Base-by-base conservation (phyloP, 768 basidiomycete species). In the Erythrobasidium yunnanense region DNA sequence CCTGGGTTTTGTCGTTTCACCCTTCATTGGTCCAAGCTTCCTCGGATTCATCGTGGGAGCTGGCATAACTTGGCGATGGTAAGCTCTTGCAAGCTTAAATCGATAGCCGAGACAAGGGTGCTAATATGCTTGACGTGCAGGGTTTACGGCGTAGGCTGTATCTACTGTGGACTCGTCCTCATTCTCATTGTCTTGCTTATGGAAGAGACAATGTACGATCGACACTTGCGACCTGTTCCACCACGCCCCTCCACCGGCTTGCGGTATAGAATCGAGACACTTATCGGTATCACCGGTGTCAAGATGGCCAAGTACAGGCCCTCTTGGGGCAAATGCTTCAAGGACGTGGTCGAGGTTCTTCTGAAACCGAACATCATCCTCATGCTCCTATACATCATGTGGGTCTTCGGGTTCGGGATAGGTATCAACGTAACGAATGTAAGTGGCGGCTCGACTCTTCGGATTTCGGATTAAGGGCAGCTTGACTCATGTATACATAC, bases 31-130 rank as follows among this genome's bases (percentile, higher is more conserved):
- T 1, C 85, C 85, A 0, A 85, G 84, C 71, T 79, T 81, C 0
- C 83, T 85, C 68, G 85, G 85, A 2, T 87, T 85, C 78, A 77
- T 86, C 3, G 83, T 83, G 1, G 84, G 83, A 0, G 77, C 81
- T 4, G 78, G 80, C 18, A 79, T 42, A 4, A 62, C 46, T 62
- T 46, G n/a, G 45, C 42, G 4, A n/a, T n/a, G n/a, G 38, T 42
- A 42, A 11, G 38, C n/a, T 11, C 38, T n/a, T n/a, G n/a, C n/a
- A n/a, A n/a, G n/a, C n/a, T n/a, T n/a, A n/a, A n/a, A n/a, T n/a
- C n/a, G n/a, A n/a, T n/a, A n/a, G n/a, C n/a, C n/a, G n/a, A n/a
- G 17, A 2, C 30, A 11, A 4, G 35, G 65, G n/a, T n/a, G n/a
- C n/a, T n/a, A n/a, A n/a, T n/a, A n/a, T n/a, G n/a, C n/a, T n/a